These are phyloP conservation scores for Phycomyces blakesleeanus DNA, from an alignment of 192 early-diverging fungal species.

Conservation along the genomic window DNA sequence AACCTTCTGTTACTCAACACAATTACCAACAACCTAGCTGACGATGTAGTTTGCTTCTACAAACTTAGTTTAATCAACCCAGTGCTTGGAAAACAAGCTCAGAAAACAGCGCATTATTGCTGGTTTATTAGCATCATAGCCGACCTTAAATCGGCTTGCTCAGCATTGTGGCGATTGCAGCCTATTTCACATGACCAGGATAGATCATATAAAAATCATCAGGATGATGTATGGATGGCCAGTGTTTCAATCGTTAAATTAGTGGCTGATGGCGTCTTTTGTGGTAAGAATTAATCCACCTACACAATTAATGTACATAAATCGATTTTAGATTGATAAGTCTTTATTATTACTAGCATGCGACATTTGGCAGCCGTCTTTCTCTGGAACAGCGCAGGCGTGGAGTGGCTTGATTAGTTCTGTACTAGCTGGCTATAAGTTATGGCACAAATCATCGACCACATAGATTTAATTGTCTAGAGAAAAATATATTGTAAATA, in stretches of 20 bases:
- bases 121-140: conserved; percentile 71
- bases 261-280: conserved; percentile 70
- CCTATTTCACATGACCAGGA: neutral
- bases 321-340: conserved; percentile 4
- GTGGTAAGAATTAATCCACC: conserved; percentile 59
- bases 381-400: conserved; percentile 48
- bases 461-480: neutral
- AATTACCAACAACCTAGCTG: conserved; percentile 62
- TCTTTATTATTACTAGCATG: conserved; percentile 41
- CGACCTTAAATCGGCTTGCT: conserved; percentile 43
- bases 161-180: too few relatives aligned
- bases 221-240: conserved; percentile 19
- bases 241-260: conserved; percentile 62
- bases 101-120: conserved; percentile 58
- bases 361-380: conserved; percentile 45
- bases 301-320: conserved; percentile 22
- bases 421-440: conserved; percentile 44
- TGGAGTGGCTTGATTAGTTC: conserved; percentile 49
- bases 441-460: conserved; percentile 31
- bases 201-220: conserved; percentile 10
- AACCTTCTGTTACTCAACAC: conserved; percentile 14
- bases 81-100: conserved; percentile 44
- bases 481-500: too few relatives aligned
- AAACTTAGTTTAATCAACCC: conserved; percentile 64
- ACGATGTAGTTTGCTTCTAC: conserved; percentile 70